Percentiles rank a stretch among this genome's conserved stretches.
Evolutionary conservation across 2,329 filamentous ascomycete species (phyloP).

Genomic region (Colletotrichum sansevieriae): DNA sequence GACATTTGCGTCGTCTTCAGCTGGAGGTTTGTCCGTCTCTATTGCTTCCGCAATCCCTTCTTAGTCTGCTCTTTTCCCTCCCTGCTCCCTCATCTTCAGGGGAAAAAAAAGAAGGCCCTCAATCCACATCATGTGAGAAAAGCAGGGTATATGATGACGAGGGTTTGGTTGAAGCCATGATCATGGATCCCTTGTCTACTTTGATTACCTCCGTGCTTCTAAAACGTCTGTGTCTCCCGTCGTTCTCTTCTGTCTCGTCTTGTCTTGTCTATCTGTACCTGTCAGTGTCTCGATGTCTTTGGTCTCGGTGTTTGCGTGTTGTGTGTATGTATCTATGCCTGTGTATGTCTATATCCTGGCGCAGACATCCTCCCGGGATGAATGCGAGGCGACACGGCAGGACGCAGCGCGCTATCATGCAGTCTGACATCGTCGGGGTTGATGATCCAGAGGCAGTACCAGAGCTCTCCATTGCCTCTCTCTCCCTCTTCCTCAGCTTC

Average conservation of each 20-base stretch:
- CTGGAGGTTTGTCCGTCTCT: not conserved
- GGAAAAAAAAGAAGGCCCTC: not conserved
- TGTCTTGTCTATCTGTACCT: slow-evolving; percentile 7
- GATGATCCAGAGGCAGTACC: not conserved
- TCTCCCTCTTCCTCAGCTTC: not conserved
- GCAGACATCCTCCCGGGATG: not conserved
- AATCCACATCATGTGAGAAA: slow-evolving; percentile 4
- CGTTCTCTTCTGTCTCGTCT: not conserved
- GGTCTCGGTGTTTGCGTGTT: slow-evolving; percentile 10
- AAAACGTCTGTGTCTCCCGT: not conserved
- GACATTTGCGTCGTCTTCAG: slow-evolving; percentile 4
- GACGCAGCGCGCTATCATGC: slow-evolving; percentile 18
- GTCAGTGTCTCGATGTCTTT: slow-evolving; percentile 1
- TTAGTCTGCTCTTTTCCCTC: slow-evolving; percentile 1
- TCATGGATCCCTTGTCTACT: slow-evolving; percentile 31
- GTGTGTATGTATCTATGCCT: not conserved
- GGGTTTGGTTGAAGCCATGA: slow-evolving; percentile 25
- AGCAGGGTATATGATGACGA: slow-evolving; percentile 13
- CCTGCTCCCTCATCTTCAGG: not conserved
- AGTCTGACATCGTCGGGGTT: slow-evolving; percentile 26
- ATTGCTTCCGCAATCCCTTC: slow-evolving; percentile 10
- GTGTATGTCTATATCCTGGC: slow-evolving; percentile 7
- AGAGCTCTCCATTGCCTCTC: not conserved
- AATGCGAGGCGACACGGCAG: slow-evolving; percentile 19
- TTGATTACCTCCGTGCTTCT: slow-evolving; percentile 4